Evolutionary conservation across 257 asterid genomes (phyloP), one percentile per base, ranked within the genome.

Genomic region (Jacaranda copaia): DNA sequence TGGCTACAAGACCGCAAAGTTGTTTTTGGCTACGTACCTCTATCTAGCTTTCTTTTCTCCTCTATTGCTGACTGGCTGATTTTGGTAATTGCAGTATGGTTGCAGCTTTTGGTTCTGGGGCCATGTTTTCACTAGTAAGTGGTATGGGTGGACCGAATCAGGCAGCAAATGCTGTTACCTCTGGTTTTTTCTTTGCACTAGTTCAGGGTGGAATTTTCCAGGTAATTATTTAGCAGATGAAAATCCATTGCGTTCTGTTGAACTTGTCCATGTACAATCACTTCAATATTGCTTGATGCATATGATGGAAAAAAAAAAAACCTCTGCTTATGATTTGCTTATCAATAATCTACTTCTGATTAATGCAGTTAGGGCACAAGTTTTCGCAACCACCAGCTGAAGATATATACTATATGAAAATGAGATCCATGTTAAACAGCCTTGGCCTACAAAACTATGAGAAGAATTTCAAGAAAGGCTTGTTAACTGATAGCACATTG

Each of bases 61-160:
- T 72, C 18, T 65, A 60, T 40, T 77, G 39, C 68, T 68, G 35
- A 62, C 16, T 77, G 46, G 13, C 63, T 81, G 46, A 38, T 65
- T 62, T 78, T 62, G 15, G 36, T 45, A 15, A 60, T 74, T 93
- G 88, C 88, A 93, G 97, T 77, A 91, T 93, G 98, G 92, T 81
- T 58, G 96, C 97, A 70, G 97, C 97, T 82, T 93, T 91, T 77
- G 98, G 98, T 65, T 93, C 98, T 25, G 98, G 98, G 38, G 93
- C 88, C 53, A 61, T 93, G 93, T 93, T 91, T 76, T 85, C 98
- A 5, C 75, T 93, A 78, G 97, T 91, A 39, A 91, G 96, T 64
- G 97, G 91, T 68, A 84, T 92, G 80, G 97, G 98, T 15, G 85
- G 96, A 57, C 93, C 92, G 8, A 93, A 93, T 85, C 91, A 79